These are phyloP conservation scores for Nematodospora valgi DNA, from an alignment of 805 yeast species.

Conservation along the genomic window DNA sequence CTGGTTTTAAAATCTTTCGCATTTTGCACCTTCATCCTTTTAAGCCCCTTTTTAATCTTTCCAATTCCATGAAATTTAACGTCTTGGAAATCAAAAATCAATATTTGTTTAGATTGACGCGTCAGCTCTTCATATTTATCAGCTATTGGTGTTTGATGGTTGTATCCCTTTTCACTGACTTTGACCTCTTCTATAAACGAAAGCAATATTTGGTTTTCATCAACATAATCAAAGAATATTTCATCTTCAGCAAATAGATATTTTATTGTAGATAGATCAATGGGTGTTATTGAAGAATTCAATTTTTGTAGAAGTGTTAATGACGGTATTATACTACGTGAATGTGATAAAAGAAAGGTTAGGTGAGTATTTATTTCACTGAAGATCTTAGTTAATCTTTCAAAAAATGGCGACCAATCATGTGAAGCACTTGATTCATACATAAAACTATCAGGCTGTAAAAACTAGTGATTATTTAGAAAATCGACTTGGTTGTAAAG, in stretches of 20 bases:
- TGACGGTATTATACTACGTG: conserved; percentile 31
- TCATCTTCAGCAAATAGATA: conserved; percentile 66
- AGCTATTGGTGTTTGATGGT: conserved; percentile 24
- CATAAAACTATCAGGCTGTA: too few species aligned
- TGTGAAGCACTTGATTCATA: conserved; percentile 2
- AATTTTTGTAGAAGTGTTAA: conserved; percentile 28
- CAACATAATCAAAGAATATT: conserved; percentile 65
- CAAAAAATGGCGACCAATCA: conserved; percentile 12
- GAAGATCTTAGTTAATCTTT: conserved; percentile 18
- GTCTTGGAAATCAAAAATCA: conserved; percentile 77
- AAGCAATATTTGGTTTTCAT: conserved; percentile 61
- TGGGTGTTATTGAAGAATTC: conserved; percentile 27
- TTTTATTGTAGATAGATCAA: conserved; percentile 64
- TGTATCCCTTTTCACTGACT: conserved; percentile 34
- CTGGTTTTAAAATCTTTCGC: conserved; percentile 10
- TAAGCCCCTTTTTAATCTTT: conserved; percentile 21
- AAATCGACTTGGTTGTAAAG: too few species aligned
- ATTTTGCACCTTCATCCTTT: conserved; percentile 6
- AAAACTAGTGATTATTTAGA: too few species aligned
- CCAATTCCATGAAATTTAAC: conserved; percentile 52
- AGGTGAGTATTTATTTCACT: conserved; percentile 34
- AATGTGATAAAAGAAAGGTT: conserved; percentile 36
- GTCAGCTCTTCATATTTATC: conserved; percentile 49
- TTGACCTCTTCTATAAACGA: conserved; percentile 43
- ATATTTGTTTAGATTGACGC: conserved; percentile 31